Evolutionary conservation across 2,329 filamentous ascomycete species (phyloP).

Genomic region (Diaporthe humulicola): DNA sequence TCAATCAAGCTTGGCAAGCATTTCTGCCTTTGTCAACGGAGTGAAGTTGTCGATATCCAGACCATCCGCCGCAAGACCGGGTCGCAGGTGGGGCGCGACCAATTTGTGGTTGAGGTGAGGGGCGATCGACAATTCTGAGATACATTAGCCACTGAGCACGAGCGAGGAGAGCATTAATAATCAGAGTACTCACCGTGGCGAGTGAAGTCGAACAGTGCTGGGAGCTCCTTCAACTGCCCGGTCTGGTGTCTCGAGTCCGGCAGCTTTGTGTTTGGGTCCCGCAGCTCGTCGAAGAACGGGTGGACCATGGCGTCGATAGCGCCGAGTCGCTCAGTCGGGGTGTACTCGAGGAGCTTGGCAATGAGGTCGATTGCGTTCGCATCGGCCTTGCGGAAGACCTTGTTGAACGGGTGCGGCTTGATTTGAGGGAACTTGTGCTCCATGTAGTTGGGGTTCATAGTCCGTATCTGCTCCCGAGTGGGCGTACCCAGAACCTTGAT

Average conservation of each 20-base stretch:
- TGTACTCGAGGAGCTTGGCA: conserved; percentile 94
- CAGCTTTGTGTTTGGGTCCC: conserved; percentile 90
- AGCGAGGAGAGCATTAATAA: conserved; percentile 13
- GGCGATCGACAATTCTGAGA: conserved; percentile 92
- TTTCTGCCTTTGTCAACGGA: conserved; percentile 91
- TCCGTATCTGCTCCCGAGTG: conserved; percentile 97
- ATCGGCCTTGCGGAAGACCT: conserved; percentile 98
- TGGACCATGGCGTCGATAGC: conserved; percentile 98
- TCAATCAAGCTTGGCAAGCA: conserved; percentile 98
- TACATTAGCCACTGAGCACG: conserved; percentile 43
- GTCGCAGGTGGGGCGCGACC: conserved; percentile 85
- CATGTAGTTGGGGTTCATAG: conserved; percentile 99
- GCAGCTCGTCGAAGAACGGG: conserved; percentile 97
- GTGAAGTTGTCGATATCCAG: conserved; percentile 95
- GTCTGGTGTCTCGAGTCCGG: conserved; percentile 94
- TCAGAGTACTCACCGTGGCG: conserved; percentile 80
- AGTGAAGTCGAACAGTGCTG: conserved; percentile 91
- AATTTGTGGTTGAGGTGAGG: conserved; percentile 89
- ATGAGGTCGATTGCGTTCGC: conserved; percentile 95
- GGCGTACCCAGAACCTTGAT: conserved; percentile 99
- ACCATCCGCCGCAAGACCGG: conserved; percentile 80
- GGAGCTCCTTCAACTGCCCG: conserved; percentile 83
- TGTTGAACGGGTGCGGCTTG: conserved; percentile 99
- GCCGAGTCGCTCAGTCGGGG: conserved; percentile 92
- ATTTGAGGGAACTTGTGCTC: conserved; percentile 99